A percentile compares a stretch with the other conserved stretches of the same genome.
These are phyloP conservation scores for Ophiocordyceps camponoti-rufipedis DNA, from an alignment of 2,329 filamentous ascomycete species.

Conservation along the genomic window DNA sequence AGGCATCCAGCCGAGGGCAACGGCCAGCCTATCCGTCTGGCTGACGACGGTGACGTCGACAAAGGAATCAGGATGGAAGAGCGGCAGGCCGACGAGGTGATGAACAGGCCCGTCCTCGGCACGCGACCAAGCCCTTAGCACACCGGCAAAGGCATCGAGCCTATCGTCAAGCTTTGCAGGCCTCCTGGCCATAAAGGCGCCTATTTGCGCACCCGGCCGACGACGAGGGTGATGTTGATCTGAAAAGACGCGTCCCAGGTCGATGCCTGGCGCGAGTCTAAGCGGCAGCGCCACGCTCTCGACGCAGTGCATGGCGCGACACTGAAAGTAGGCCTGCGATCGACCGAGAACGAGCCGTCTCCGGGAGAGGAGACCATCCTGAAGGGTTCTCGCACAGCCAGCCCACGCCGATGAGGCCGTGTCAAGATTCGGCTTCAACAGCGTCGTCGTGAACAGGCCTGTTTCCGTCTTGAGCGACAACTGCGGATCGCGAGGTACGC, in stretches of 20 bases:
- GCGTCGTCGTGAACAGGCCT: constrained; percentile 17
- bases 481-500: constrained; percentile 14
- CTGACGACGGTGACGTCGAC: constrained; percentile 9
- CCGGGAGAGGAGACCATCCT: constrained; percentile 17
- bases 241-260: constrained; percentile 15
- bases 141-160: constrained; percentile 15
- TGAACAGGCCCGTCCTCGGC: constrained; percentile 5
- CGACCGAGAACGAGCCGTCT: constrained; percentile 18
- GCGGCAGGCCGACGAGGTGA: constrained; percentile 15
- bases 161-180: constrained; percentile 11
- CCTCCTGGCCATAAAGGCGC: constrained; percentile 13
- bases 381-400: constrained; percentile 16
- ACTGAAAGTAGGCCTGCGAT: constrained; percentile 20
- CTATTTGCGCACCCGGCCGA: constrained; percentile 11
- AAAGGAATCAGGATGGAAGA: constrained; percentile 16
- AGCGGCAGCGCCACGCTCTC: constrained; percentile 17
- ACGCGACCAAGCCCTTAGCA: constrained; percentile 9
- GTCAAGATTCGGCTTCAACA: constrained; percentile 16
- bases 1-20: constrained; percentile 16
- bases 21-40: constrained; percentile 15
- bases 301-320: constrained; percentile 17
- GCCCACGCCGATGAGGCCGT: constrained; percentile 17
- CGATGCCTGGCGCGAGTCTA: constrained; percentile 11
- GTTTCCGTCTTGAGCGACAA: constrained; percentile 14
- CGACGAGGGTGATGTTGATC: constrained; percentile 5